Evolutionary conservation across 1,284 basidiomycete species (phyloP).

Genomic region (Ganoderma sp.): DNA sequence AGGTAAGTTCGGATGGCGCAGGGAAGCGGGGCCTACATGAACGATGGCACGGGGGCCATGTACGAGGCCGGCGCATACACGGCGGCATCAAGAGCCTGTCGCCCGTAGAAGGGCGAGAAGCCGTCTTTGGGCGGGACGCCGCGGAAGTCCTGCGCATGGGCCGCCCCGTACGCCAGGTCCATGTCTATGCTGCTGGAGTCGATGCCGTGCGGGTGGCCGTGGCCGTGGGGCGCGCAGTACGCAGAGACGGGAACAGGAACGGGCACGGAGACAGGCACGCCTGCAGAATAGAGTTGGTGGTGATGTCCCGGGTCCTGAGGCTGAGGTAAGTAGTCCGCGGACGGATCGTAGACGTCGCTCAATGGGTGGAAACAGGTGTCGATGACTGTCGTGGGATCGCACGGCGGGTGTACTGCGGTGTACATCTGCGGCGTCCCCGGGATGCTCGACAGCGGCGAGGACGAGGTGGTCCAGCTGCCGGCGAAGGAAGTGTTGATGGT

Average conservation of each 20-base stretch:
- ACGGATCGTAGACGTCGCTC: conserved; percentile 28
- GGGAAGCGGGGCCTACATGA: conserved; percentile 30
- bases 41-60: conserved; percentile 26
- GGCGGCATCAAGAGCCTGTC: conserved; percentile 20
- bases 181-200: conserved; percentile 22
- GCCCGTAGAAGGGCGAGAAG: conserved; percentile 30
- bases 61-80: conserved; percentile 28
- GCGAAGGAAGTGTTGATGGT: conserved; percentile 39
- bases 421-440: conserved; percentile 40
- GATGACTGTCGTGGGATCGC: conserved; percentile 26
- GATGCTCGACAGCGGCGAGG: conserved; percentile 41
- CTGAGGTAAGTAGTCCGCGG: conserved; percentile 33
- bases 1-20: conserved; percentile 24
- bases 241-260: conserved; percentile 23
- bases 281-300: conserved; percentile 16
- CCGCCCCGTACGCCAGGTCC: conserved; percentile 28
- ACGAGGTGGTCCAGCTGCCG: conserved; percentile 32
- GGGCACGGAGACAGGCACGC: conserved; percentile 22
- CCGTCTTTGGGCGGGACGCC: conserved; percentile 26
- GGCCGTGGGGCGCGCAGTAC: conserved; percentile 19
- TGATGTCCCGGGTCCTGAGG: conserved; percentile 17
- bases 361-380: conserved; percentile 21
- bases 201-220: conserved; percentile 12
- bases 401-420: conserved; percentile 26
- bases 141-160: conserved; percentile 22